A percentile compares a stretch with the other conserved stretches of the same genome.
Conservation (phyloP, 83 land plant genomes). For the Picea abies region DNA sequence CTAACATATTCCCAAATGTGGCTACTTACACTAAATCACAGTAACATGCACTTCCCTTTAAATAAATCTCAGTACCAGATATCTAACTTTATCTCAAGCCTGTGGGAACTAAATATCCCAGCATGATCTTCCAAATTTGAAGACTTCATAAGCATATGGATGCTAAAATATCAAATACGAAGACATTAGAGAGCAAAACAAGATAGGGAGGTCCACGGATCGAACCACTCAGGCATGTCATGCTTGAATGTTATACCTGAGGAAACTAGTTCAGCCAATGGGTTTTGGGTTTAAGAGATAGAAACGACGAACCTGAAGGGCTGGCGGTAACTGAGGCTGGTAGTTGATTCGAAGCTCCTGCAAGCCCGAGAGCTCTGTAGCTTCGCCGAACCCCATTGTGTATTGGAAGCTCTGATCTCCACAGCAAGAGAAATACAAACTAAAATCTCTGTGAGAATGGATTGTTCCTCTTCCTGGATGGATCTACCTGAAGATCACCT, state of each 20-base stretch:
- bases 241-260: neutral
- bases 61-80: neutral
- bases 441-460: too few species aligned
- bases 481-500: too few species aligned
- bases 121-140: neutral
- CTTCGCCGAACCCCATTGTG: constrained; percentile 56
- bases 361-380: constrained; percentile 63
- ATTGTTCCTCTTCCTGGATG: too few species aligned
- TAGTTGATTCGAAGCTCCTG: constrained; percentile 61
- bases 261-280: neutral
- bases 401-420: too few species aligned
- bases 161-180: neutral
- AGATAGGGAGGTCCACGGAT: neutral
- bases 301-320: constrained; percentile 57
- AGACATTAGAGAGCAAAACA: neutral
- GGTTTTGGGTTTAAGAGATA: neutral
- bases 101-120: neutral
- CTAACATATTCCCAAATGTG: neutral
- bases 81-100: neutral
- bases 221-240: neutral
- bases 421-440: too few species aligned
- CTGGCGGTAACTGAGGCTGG: constrained; percentile 81
- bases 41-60: neutral
- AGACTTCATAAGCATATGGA: neutral
- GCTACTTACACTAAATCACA: neutral